Evolutionary conservation across 2,329 filamentous ascomycete species (phyloP).

Genomic region (Tolypocladium capitatum): DNA sequence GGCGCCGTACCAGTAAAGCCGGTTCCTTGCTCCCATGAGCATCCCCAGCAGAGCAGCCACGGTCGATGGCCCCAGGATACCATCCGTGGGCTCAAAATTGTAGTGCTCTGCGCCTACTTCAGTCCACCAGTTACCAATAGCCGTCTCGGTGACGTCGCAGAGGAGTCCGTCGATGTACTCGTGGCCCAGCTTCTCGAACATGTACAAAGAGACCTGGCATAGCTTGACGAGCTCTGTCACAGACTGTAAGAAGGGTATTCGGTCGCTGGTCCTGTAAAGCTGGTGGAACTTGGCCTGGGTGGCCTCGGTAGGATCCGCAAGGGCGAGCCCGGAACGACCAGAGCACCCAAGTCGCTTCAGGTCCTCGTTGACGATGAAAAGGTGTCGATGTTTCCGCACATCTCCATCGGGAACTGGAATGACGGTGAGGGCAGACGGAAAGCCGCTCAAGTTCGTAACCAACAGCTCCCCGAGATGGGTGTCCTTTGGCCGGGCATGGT

Average conservation of each 20-base stretch:
- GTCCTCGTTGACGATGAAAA: constrained; percentile 90
- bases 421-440: constrained; percentile 85
- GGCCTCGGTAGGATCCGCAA: constrained; percentile 64
- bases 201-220: constrained; percentile 75
- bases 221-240: constrained; percentile 83
- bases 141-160: constrained; percentile 84
- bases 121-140: constrained; percentile 91
- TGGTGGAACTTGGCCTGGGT: constrained; percentile 87
- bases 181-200: constrained; percentile 77
- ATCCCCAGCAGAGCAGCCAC: constrained; percentile 79
- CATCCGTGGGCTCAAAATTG: constrained; percentile 84
- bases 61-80: constrained; percentile 81
- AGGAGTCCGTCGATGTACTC: constrained; percentile 86
- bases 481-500: constrained; percentile 71
- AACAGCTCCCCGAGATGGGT: constrained; percentile 75
- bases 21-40: constrained; percentile 79
- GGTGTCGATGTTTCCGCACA: constrained; percentile 61
- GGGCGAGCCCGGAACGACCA: constrained; percentile 71
- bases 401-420: constrained; percentile 83
- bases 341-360: constrained; percentile 87
- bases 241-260: constrained; percentile 61
- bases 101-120: constrained; percentile 87
- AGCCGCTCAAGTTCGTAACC: constrained; percentile 86
- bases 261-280: constrained; percentile 76
- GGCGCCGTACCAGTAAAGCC: constrained; percentile 71